Percentiles rank a stretch among this genome's conserved stretches.
Evolutionary conservation across 192 early-diverging fungal genomes (phyloP).

Genomic region (Rhizoclosmatium globosum): DNA sequence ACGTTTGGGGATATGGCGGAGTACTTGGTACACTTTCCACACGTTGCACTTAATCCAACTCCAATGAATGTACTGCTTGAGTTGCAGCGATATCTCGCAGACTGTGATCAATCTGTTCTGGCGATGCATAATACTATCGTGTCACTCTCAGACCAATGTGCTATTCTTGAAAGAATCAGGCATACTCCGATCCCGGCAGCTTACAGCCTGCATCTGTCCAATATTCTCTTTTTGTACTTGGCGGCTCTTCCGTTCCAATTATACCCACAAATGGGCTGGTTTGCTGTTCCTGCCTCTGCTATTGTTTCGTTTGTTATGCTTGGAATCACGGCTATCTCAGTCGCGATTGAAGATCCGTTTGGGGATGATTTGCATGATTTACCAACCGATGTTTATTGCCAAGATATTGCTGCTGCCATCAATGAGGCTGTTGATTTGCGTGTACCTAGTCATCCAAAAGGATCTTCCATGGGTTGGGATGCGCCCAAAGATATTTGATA

Average conservation of each 20-base stretch:
- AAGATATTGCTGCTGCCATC: too few species aligned
- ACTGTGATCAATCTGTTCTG: not conserved
- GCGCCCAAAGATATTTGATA: too few species aligned
- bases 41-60: constrained; percentile 35
- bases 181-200: constrained; percentile 52
- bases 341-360: constrained; percentile 35
- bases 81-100: not conserved
- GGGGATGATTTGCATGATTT: constrained; percentile 41
- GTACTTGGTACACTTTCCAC: constrained; percentile 61
- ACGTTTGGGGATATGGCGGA: constrained; percentile 51
- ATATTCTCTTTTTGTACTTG: constrained; percentile 76
- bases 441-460: too few species aligned
- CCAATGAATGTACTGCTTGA: not conserved
- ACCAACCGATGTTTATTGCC: constrained; percentile 34
- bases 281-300: constrained; percentile 67
- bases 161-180: not conserved
- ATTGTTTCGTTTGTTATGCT: constrained; percentile 74
- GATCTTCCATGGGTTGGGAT: too few species aligned
- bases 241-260: constrained; percentile 83
- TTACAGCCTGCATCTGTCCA: constrained; percentile 85
- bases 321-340: constrained; percentile 75
- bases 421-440: too few species aligned
- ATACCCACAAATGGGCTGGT: constrained; percentile 52
- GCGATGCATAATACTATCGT: not conserved
- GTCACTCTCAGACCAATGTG: not conserved